Base-by-base conservation (phyloP, 225 moss, liverwort and hornwort genomes). In the Anthoceros angustus region DNA sequence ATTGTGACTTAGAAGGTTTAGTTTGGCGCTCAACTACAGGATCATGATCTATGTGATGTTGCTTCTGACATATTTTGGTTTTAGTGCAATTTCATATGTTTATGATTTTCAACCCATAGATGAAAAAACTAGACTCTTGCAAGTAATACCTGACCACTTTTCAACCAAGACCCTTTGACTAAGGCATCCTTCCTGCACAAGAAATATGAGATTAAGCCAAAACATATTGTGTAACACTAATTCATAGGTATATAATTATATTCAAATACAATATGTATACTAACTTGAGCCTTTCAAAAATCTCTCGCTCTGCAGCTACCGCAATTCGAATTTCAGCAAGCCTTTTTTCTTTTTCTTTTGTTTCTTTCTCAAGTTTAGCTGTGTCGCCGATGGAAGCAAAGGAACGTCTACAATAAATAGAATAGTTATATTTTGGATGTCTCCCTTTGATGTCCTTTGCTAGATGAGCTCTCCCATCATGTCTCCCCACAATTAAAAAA, bases 311-410 rank as follows among this genome's bases (percentile, higher is more conserved):
- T 0, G 70, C 68, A 41, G 83, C 83, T 0, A 78, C 20, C 2
- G 76, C 72, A 63, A 78, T 72, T 42, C 76, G 78, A 11, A 84
- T 67, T n/a, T 84, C 80, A 0, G 80, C 75, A 50, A 84, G 76
- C 42, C 67, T 80, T 42, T 66, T 73, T 76, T 80, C 76, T 72
- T 84, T 84, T 49, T 84, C 83, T 0, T 74, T 70, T 8, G 78
- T 84, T 63, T 84, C 83, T 26, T 76, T 78, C 70, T 84, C 80
- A 5, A 84, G 78, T 71, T 76, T 84, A 49, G 74, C 70, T 39
- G 76, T 80, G 43, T 80, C 80, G 42, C 72, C 72, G 12, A 71
- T 68, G 25, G 70, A 50, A 5, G 80, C 72, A 62, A 78, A 72
- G 16, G 55, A 62, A 7, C 69, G 69, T 38, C 69, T 70, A 16